Base-by-base conservation (phyloP, 2,329 filamentous ascomycete species). In the Helicocarpus griseus region DNA sequence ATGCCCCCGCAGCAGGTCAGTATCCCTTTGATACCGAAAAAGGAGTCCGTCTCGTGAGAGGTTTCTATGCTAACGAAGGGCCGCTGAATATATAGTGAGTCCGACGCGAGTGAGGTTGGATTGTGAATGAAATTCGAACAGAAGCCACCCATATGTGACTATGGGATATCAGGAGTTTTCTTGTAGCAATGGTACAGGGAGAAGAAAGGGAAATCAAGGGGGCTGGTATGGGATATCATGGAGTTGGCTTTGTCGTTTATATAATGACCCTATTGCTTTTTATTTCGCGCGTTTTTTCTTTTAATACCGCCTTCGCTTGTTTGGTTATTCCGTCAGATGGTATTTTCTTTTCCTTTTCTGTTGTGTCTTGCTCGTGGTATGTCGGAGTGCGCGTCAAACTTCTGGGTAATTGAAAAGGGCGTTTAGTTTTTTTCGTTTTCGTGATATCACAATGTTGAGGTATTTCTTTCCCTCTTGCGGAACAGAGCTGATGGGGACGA, bases 1-100 rank as follows among this genome's bases (percentile, higher is more conserved):
- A 87, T 95, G 79, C 83, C 86, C 60, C 80, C 86, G 57, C 89
- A 94, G 69, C 87, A 89, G 75, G 87, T 90, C 76, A 67, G 79
- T 70, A 41, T 43, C 40, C 33, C 13, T 7, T 58, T n/a, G 53
- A 22, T 40, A 43, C 41, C 26, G n/a, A n/a, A n/a, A n/a, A n/a
- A n/a, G n/a, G n/a, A n/a, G n/a, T n/a, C n/a, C n/a, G n/a, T n/a
- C n/a, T n/a, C n/a, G n/a, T n/a, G n/a, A n/a, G n/a, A n/a, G n/a
- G n/a, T n/a, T n/a, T n/a, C n/a, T n/a, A n/a, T n/a, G 50, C 36
- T 28, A 28, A 36, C 39, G 39, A 50, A 36, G 48, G 44, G 9
- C 31, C 31, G 9, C 1, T 35, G 31, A 35, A 35, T 35, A 35
- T 3, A 35, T 14, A 35, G 31, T 35, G 31, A 35, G 31, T 4